These are phyloP conservation scores for Myochromella boudieri DNA, from an alignment of 768 basidiomycete genomes.

Conservation along the genomic window DNA sequence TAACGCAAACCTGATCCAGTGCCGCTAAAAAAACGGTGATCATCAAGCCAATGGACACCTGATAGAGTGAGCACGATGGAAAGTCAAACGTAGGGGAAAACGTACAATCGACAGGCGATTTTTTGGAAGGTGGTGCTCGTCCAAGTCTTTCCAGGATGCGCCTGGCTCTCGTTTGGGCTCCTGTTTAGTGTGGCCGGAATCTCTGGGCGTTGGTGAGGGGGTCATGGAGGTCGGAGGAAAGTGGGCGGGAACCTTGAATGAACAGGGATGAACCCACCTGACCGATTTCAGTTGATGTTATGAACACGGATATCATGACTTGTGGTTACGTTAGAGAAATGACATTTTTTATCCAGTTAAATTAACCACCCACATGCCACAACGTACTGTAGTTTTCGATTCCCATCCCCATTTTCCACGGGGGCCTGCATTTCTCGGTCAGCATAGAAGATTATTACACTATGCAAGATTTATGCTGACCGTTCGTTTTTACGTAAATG, in stretches of 20 bases:
- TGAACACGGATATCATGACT: too few species aligned
- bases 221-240: slow-evolving; percentile 18
- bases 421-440: too few species aligned
- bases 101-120: slow-evolving; percentile 47
- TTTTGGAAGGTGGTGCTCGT: slow-evolving; percentile 56
- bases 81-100: slow-evolving; percentile 3
- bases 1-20: slow-evolving; percentile 52
- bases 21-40: slow-evolving; percentile 49
- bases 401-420: too few species aligned
- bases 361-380: too few species aligned
- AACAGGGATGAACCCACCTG: slow-evolving; percentile 6
- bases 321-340: too few species aligned
- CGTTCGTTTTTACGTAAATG: too few species aligned
- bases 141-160: slow-evolving; percentile 53
- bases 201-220: slow-evolving; percentile 11
- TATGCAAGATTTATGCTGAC: too few species aligned
- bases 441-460: too few species aligned
- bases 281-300: slow-evolving; percentile 11
- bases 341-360: too few species aligned
- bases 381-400: too few species aligned
- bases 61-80: background rate
- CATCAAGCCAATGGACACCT: slow-evolving; percentile 51
- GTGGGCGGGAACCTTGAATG: slow-evolving; percentile 6
- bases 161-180: slow-evolving; percentile 36
- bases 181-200: slow-evolving; percentile 9